Evolutionary conservation across 2,329 filamentous ascomycete species (phyloP).

Genomic region (Cadophora gregata): DNA sequence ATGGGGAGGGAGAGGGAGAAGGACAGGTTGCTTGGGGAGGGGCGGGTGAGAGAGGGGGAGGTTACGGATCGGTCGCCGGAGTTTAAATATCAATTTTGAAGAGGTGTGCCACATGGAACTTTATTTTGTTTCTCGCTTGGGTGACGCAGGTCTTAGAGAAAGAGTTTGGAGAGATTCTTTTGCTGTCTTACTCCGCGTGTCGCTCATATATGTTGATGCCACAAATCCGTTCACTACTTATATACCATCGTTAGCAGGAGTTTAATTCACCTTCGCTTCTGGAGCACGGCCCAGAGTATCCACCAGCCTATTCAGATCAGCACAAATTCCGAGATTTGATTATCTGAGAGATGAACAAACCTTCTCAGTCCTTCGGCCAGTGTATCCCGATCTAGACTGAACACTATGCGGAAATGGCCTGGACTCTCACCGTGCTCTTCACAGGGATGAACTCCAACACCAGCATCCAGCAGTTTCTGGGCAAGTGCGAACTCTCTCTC

Average conservation of each 20-base stretch:
- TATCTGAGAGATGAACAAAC: not conserved
- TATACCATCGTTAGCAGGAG: not conserved
- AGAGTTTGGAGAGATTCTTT: not conserved
- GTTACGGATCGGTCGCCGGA: slow-evolving; percentile 20
- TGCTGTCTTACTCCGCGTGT: too few species aligned
- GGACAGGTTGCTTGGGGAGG: slow-evolving; percentile 21
- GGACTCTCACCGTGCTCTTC: slow-evolving; percentile 30
- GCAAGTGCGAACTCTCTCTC: slow-evolving; percentile 28
- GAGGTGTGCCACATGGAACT: too few species aligned
- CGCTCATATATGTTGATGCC: not conserved
- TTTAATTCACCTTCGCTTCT: too few species aligned
- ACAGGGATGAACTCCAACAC: slow-evolving; percentile 31
- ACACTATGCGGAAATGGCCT: slow-evolving; percentile 31
- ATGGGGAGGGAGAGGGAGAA: slow-evolving; percentile 20
- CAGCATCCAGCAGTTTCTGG: slow-evolving; percentile 28
- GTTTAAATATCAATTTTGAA: slow-evolving; percentile 23
- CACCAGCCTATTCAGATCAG: slow-evolving; percentile 3
- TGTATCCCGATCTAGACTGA: slow-evolving; percentile 22
- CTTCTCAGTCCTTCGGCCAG: slow-evolving; percentile 31
- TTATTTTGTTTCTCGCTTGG: too few species aligned
- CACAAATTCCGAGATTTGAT: too few species aligned
- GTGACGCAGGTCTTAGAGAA: too few species aligned
- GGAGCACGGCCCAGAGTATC: not conserved
- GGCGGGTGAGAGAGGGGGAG: slow-evolving; percentile 3
- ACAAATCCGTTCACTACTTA: not conserved